Conservation (phyloP, 2,329 filamentous ascomycete genomes). For the Fusarium oxysporum region DNA sequence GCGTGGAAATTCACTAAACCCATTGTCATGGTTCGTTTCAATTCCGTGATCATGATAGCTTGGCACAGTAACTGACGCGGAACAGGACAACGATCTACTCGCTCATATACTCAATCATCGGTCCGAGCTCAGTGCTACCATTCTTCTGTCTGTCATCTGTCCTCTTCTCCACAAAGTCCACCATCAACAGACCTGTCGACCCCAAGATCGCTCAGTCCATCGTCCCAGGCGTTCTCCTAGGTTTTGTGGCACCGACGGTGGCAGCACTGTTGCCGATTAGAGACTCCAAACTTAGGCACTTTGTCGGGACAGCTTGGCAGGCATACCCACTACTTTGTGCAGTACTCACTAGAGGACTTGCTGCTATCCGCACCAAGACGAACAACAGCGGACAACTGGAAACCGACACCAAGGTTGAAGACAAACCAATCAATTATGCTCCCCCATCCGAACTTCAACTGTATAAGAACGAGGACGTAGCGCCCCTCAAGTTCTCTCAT, state of each 20-base stretch:
- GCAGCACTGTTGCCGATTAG: not conserved
- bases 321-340: not conserved
- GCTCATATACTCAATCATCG: not conserved
- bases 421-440: not conserved
- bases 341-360: not conserved
- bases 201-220: not conserved
- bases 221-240: not conserved
- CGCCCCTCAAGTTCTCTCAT: not conserved
- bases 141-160: not conserved
- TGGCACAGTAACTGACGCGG: rapidly evolving
- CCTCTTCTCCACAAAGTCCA: not conserved
- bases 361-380: rapidly evolving
- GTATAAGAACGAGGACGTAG: not conserved
- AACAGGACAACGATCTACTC: not conserved
- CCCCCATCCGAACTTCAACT: not conserved
- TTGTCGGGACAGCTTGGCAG: rapidly evolving
- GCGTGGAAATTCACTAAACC: not conserved
- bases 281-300: not conserved
- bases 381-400: rapidly evolving
- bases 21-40: not conserved
- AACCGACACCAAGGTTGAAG: rapidly evolving
- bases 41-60: rapidly evolving
- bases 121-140: not conserved
- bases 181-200: not conserved
- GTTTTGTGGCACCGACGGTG: not conserved